Evolutionary conservation across 495 filamentous ascomycete species (phyloP).

Genomic region (Pyronema domesticum): DNA sequence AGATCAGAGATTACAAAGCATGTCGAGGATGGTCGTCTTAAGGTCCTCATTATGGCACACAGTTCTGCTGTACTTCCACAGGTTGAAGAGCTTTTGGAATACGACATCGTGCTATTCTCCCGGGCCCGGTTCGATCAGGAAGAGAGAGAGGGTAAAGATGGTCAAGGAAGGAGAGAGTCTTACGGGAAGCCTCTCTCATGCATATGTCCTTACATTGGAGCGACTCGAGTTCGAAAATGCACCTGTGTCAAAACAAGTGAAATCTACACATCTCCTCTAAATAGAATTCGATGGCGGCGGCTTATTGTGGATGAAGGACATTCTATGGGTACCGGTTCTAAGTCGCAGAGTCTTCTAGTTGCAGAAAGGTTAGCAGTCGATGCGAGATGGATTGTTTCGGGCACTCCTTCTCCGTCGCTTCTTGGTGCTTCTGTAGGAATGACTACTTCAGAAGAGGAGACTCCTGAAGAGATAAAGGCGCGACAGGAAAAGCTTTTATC

Average conservation of each 20-base stretch:
- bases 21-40: slow-evolving; percentile 38
- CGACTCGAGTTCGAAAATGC: slow-evolving; percentile 28
- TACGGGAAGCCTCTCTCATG: slow-evolving; percentile 17
- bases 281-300: slow-evolving; percentile 60
- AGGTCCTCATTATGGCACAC: slow-evolving; percentile 40
- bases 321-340: slow-evolving; percentile 43
- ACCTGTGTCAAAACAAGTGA: slow-evolving; percentile 26
- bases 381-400: slow-evolving; percentile 75
- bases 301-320: slow-evolving; percentile 89
- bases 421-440: slow-evolving; percentile 54
- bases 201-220: slow-evolving; percentile 30
- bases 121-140: slow-evolving; percentile 54
- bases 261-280: slow-evolving; percentile 44
- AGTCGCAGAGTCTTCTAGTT: slow-evolving; percentile 47
- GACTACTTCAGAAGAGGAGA: slow-evolving; percentile 34
- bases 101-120: slow-evolving; percentile 68
- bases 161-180: slow-evolving; percentile 12
- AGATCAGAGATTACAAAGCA: slow-evolving; percentile 50
- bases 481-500: not conserved
- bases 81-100: slow-evolving; percentile 40
- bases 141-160: slow-evolving; percentile 26
- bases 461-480: slow-evolving; percentile 5
- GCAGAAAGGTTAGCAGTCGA: slow-evolving; percentile 51
- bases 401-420: slow-evolving; percentile 69
- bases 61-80: slow-evolving; percentile 39